phyloP scores from a whole-genome alignment of 78 protist genomes.

The Dictyostelium capitatum region DNA sequence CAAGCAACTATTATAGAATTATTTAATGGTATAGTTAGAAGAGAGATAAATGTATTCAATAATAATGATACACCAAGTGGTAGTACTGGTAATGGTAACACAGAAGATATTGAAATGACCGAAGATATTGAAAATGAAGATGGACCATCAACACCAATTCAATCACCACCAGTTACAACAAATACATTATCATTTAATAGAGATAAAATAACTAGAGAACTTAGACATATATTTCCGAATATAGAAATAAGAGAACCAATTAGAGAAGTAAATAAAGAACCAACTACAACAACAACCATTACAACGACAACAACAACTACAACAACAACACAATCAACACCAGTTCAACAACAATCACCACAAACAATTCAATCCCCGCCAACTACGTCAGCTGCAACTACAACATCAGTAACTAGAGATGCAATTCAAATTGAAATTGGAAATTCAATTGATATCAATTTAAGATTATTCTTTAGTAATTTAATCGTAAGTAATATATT shows the following conservation, averaged over 20 bases:
- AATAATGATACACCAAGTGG: not conserved
- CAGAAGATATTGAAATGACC: slow-evolving; percentile 10
- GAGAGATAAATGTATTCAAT: slow-evolving; percentile 3
- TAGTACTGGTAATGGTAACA: not conserved
- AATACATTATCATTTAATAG: not conserved
- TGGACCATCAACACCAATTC: slow-evolving; percentile 10
- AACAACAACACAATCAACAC: not conserved
- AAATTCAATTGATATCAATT: slow-evolving; percentile 6
- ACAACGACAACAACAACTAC: no score
- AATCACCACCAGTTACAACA: not conserved
- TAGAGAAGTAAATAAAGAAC: no score
- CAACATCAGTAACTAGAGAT: not conserved
- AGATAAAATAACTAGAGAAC: slow-evolving; percentile 28
- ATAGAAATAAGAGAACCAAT: no score
- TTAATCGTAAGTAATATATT: slow-evolving; percentile 3
- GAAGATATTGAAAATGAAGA: not conserved
- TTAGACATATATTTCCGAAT: slow-evolving; percentile 2
- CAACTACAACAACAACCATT: no score
- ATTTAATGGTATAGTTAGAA: not conserved
- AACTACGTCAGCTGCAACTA: no score
- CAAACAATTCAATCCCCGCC: not conserved
- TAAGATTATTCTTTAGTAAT: slow-evolving; percentile 30
- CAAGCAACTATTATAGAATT: not conserved
- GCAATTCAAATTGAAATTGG: slow-evolving; percentile 24
- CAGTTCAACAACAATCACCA: no score